A percentile compares a stretch with the other conserved stretches of the same genome.
Conservation (phyloP, 805 yeast genomes). For the Cyberlindnera bimundalis region DNA sequence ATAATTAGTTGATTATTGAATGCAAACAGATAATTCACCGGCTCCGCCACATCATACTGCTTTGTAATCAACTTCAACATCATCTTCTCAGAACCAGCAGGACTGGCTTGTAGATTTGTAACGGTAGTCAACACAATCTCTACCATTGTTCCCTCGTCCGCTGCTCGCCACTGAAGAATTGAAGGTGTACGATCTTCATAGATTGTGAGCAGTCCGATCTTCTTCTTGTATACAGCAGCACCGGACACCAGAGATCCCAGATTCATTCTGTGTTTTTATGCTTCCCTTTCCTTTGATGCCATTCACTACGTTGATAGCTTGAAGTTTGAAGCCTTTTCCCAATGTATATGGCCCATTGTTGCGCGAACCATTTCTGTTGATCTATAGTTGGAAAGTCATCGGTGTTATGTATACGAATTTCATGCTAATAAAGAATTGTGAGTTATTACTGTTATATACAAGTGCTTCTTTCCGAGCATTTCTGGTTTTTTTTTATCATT, state of each 20-base stretch:
- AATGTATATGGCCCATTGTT: background rate
- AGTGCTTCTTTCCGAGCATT: background rate
- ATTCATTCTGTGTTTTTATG: background rate
- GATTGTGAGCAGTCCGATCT: slow-evolving; percentile 52
- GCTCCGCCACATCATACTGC: slow-evolving; percentile 32
- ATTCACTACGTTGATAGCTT: too few species aligned
- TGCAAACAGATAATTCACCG: slow-evolving; percentile 42
- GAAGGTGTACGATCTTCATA: slow-evolving; percentile 57
- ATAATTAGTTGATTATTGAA: slow-evolving; percentile 72
- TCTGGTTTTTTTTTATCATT: slow-evolving; percentile 16
- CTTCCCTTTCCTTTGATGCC: background rate
- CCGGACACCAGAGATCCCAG: slow-evolving; percentile 38
- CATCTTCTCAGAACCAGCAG: slow-evolving; percentile 64
- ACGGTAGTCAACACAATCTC: slow-evolving; percentile 42
- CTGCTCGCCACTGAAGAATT: slow-evolving; percentile 53
- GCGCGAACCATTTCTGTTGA: background rate
- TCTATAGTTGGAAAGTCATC: too few species aligned
- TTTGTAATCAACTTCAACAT: slow-evolving; percentile 54
- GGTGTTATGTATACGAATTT: too few species aligned
- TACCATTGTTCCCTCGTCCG: slow-evolving; percentile 42
- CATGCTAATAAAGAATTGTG: background rate
- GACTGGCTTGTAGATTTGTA: slow-evolving; percentile 61
- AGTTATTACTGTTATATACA: background rate
- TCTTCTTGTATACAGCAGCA: slow-evolving; percentile 52
- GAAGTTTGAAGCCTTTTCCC: too few species aligned